phyloP scores from a whole-genome alignment of 805 yeast species.

The Yamadazyma ubonensis region DNA sequence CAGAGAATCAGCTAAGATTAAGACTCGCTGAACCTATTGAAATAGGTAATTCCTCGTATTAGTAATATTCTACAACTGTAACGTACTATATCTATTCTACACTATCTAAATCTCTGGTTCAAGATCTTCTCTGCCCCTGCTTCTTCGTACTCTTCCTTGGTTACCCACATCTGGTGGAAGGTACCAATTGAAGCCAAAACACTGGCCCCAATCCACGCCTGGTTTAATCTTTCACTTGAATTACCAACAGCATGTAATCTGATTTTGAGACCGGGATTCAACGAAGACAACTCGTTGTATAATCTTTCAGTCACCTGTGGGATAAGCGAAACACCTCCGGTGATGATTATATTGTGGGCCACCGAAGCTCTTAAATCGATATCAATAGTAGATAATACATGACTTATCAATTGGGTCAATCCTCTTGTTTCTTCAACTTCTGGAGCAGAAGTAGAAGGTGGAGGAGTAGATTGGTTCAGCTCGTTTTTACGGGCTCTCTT shows the following conservation, averaged over 20 bases:
- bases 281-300: conserved; percentile 62
- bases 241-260: conserved; percentile 82
- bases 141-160: conserved; percentile 82
- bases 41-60: too few species aligned
- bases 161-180: conserved; percentile 94
- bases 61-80: neutral
- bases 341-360: conserved; percentile 84
- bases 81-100: neutral
- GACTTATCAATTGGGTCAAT: conserved; percentile 58
- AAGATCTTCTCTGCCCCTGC: conserved; percentile 81
- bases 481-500: conserved; percentile 55
- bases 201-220: conserved; percentile 92
- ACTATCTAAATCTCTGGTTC: conserved; percentile 74
- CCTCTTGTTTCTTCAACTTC: conserved; percentile 36
- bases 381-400: conserved; percentile 59
- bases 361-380: conserved; percentile 80
- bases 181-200: conserved; percentile 86
- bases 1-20: too few species aligned
- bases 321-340: conserved; percentile 78
- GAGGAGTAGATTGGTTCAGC: conserved; percentile 30
- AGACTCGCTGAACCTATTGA: too few species aligned
- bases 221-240: conserved; percentile 70
- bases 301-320: conserved; percentile 82
- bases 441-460: conserved; percentile 16
- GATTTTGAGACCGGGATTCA: conserved; percentile 82